These are phyloP conservation scores for Pichia eremophila DNA, from an alignment of 805 yeast species.

Conservation along the genomic window DNA sequence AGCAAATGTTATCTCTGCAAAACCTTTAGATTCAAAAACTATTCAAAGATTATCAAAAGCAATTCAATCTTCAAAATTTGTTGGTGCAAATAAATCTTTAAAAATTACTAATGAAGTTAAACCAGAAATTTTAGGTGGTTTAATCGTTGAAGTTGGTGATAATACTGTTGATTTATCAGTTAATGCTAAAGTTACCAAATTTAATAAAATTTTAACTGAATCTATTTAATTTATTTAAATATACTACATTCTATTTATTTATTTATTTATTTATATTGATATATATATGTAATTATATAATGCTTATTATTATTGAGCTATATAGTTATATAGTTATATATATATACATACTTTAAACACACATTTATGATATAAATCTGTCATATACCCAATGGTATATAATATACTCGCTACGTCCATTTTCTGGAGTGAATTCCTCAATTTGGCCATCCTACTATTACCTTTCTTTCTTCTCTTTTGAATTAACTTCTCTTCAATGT, in stretches of 20 bases:
- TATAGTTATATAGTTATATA: too few species aligned
- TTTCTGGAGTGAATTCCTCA: too few species aligned
- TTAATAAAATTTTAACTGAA: slow-evolving; percentile 83
- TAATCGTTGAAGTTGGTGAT: slow-evolving; percentile 93
- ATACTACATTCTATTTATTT: too few species aligned
- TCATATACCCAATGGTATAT: too few species aligned
- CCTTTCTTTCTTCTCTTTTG: background rate
- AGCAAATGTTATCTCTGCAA: slow-evolving; percentile 85
- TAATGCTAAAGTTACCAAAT: slow-evolving; percentile 72
- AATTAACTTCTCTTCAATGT: background rate
- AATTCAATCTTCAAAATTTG: slow-evolving; percentile 66
- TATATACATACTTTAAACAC: background rate
- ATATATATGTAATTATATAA: too few species aligned
- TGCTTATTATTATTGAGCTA: too few species aligned
- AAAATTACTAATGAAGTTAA: slow-evolving; percentile 74
- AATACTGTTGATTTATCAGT: slow-evolving; percentile 91
- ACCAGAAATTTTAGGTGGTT: slow-evolving; percentile 91
- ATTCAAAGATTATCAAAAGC: slow-evolving; percentile 73
- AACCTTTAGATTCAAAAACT: slow-evolving; percentile 72
- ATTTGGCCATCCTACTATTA: too few species aligned
- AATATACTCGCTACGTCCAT: background rate
- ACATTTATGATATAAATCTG: too few species aligned
- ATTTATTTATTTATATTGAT: background rate
- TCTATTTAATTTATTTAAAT: slow-evolving; percentile 50
- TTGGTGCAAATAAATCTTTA: slow-evolving; percentile 79